Evolutionary conservation across 495 filamentous ascomycete species (phyloP), one percentile per base, ranked within the genome.

Genomic region (Trichocladium uniseriatum): DNA sequence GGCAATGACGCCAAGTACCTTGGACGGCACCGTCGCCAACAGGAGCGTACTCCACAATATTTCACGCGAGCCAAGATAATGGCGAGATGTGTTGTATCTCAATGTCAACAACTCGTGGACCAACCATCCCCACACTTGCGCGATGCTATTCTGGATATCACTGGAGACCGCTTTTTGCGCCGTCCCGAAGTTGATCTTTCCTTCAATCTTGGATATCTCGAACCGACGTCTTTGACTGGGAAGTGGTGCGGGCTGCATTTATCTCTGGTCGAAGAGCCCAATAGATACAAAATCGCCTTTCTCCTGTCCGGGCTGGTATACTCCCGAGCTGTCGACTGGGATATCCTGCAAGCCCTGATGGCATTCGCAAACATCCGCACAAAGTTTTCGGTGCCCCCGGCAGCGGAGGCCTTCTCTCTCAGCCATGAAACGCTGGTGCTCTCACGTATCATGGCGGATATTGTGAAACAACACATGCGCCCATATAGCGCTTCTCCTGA

Each of bases 1-100:
- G 27, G n/a, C 0, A 15, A 55, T 27, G 76, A 81, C 54, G 5
- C 9, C 13, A 8, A 11, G 0, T 78, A 54, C 74, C 32, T 0
- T 0, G 7, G 15, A 52, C 32, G 61, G 59, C 27, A 27, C 20
- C 10, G 1, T 18, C 14, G 4, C 18, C 4, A 28, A 9, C 28
- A 20, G 6, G 21, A 27, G 20, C 6, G 5, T 2, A n/a, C 10
- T 34, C 8, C 34, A 15, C 3, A 11, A 5, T 4, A 3, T 10
- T 36, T 28, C 7, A 32, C 16, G 3, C 42, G 20, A 18, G 21
- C 14, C 0, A 37, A 28, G 21, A n/a, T 37, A 40, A 44, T 45
- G 1, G 15, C 20, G 3, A 37, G 22, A 13, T 21, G 39, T 5
- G 7, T 54, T 18, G 20, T 35, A 2, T 45, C 47, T 3, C 22